These are phyloP conservation scores for Davidsoniella neocaledoniae DNA, from an alignment of 2,329 filamentous ascomycete genomes.

Conservation along the genomic window DNA sequence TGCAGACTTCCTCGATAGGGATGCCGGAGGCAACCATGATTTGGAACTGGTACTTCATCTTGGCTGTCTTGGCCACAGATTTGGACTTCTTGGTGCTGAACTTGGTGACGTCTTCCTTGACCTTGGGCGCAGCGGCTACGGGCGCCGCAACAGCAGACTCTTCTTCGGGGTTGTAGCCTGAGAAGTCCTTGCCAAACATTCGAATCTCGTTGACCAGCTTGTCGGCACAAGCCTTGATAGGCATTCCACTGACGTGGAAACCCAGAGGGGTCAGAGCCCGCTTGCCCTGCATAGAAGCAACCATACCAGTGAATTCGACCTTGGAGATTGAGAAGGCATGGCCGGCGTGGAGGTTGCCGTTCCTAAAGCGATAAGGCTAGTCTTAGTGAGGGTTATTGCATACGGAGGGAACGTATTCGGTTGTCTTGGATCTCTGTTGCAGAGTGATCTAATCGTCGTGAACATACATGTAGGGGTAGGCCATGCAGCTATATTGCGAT, in stretches of 20 bases:
- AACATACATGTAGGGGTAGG: conserved; percentile 23
- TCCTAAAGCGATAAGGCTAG: conserved; percentile 24
- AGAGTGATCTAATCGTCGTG: conserved; percentile 22
- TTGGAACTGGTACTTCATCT: conserved; percentile 91
- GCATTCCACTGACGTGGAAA: conserved; percentile 88
- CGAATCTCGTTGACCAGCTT: conserved; percentile 83
- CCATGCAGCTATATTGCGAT: conserved; percentile 19
- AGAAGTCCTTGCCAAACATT: conserved; percentile 75
- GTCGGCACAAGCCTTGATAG: conserved; percentile 93
- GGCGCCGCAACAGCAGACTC: conserved; percentile 26
- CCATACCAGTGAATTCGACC: conserved; percentile 79
- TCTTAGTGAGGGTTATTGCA: conserved; percentile 19
- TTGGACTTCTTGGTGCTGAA: conserved; percentile 90
- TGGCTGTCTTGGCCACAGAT: conserved; percentile 72
- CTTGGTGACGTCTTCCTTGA: conserved; percentile 73
- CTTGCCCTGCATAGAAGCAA: conserved; percentile 81
- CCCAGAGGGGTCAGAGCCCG: conserved; percentile 75
- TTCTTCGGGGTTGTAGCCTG: conserved; percentile 51
- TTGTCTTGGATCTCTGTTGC: neutral
- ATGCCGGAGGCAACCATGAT: conserved; percentile 89
- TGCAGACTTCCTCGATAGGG: conserved; percentile 73
- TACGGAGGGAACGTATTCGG: neutral
- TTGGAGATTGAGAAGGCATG: conserved; percentile 88
- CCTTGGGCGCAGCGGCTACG: conserved; percentile 42
- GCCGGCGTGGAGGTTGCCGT: conserved; percentile 74